Evolutionary conservation across 169 alveolate genomes (phyloP).

Genomic region (Theileria annulata): DNA sequence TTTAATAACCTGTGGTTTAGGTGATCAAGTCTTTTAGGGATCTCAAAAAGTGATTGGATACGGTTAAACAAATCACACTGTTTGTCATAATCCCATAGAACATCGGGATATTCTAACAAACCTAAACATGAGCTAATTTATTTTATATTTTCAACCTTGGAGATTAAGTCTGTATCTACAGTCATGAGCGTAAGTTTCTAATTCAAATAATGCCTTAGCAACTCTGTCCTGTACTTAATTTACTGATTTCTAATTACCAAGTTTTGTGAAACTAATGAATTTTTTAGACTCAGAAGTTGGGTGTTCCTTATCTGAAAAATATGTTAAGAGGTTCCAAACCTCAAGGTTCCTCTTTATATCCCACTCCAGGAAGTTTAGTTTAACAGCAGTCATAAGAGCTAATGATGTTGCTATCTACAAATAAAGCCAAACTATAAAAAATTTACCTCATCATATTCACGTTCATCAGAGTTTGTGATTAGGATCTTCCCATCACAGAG

Average conservation of each 20-base stretch:
- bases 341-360: slow-evolving; percentile 9
- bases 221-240: slow-evolving; percentile 12
- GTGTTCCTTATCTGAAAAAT: slow-evolving; percentile 22
- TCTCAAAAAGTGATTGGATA: slow-evolving; percentile 57
- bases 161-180: slow-evolving; percentile 42
- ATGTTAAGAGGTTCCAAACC: neutral
- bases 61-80: slow-evolving; percentile 63
- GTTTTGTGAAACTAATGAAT: slow-evolving; percentile 7
- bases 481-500: neutral
- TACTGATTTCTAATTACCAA: slow-evolving; percentile 2
- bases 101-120: slow-evolving; percentile 69
- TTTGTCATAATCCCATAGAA: slow-evolving; percentile 72
- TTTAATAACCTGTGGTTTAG: slow-evolving; percentile 46
- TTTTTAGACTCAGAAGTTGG: slow-evolving; percentile 12
- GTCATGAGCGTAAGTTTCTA: slow-evolving; percentile 43
- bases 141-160: slow-evolving; percentile 1
- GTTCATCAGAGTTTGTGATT: neutral
- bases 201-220: slow-evolving; percentile 34
- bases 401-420: slow-evolving; percentile 7
- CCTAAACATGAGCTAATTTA: slow-evolving; percentile 18
- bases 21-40: slow-evolving; percentile 69
- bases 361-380: slow-evolving; percentile 37
- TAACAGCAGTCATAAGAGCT: slow-evolving; percentile 3
- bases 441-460: neutral
- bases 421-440: neutral